Evolutionary conservation across 2,329 filamentous ascomycete genomes (phyloP).

Genomic region (Sporothrix phasma): DNA sequence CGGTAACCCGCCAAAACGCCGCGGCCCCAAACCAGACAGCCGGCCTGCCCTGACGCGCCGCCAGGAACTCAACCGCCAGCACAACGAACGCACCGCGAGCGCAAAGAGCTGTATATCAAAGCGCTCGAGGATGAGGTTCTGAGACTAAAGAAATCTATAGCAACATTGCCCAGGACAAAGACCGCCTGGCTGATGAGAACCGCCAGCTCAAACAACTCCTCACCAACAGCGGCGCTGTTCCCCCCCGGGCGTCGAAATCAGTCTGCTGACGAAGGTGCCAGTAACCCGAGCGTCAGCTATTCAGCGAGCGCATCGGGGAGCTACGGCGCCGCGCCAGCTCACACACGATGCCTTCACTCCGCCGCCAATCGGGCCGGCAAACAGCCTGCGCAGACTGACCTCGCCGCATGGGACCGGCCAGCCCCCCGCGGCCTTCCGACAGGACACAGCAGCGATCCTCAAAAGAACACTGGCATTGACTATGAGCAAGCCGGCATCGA

Average conservation of each 20-base stretch:
- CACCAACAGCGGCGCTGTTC: constrained; percentile 41
- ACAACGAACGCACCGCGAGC: constrained; percentile 86
- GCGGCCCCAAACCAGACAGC: constrained; percentile 92
- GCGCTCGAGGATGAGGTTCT: constrained; percentile 85
- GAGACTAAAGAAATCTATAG: constrained; percentile 73
- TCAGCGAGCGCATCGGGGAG: constrained; percentile 53
- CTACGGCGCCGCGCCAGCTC: constrained; percentile 39
- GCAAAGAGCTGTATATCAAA: constrained; percentile 94
- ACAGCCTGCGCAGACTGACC: constrained; percentile 18
- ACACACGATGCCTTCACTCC: constrained; percentile 37
- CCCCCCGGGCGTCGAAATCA: constrained; percentile 18
- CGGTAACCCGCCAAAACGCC: constrained; percentile 75
- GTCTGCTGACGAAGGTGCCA: constrained; percentile 33
- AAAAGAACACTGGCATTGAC: constrained; percentile 42
- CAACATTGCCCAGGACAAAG: constrained; percentile 63
- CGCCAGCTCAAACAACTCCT: constrained; percentile 54
- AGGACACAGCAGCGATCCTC: constrained; percentile 21
- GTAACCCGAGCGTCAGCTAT: constrained; percentile 39
- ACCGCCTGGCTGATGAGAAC: constrained; percentile 70
- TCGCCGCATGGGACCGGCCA: constrained; percentile 6
- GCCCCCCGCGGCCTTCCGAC: neutral
- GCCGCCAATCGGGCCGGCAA: constrained; percentile 25
- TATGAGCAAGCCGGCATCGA: constrained; percentile 80
- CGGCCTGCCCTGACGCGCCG: constrained; percentile 86
- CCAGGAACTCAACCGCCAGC: constrained; percentile 90